These are phyloP conservation scores for Saccharomyces pastorianus DNA, from an alignment of 1,139 yeast genomes.

Conservation along the genomic window DNA sequence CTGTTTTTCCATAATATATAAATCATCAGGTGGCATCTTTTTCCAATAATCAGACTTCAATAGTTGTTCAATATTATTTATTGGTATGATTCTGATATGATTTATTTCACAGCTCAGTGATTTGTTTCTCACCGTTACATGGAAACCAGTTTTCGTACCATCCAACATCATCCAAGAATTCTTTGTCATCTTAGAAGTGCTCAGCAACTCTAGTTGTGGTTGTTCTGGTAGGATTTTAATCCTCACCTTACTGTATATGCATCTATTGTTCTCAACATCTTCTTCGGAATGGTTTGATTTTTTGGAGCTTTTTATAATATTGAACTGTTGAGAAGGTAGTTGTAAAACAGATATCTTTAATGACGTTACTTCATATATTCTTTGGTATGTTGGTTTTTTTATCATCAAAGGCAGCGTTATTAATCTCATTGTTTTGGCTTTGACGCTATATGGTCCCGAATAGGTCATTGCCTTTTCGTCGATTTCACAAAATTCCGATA, in stretches of 20 bases:
- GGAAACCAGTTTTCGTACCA: conserved; percentile 56
- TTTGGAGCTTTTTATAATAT: conserved; percentile 6
- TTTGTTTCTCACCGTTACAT: conserved; percentile 47
- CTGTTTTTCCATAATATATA: conserved; percentile 24
- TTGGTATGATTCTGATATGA: conserved; percentile 18
- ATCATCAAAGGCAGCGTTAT: conserved; percentile 42
- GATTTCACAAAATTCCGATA: conserved; percentile 28
- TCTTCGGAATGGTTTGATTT: conserved; percentile 5
- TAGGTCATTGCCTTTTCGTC: conserved; percentile 11
- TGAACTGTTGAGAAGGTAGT: conserved; percentile 32
- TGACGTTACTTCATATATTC: conserved; percentile 33
- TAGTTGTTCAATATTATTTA: conserved; percentile 22
- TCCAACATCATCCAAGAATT: conserved; percentile 53
- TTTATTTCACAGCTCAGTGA: conserved; percentile 25
- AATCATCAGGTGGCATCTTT: conserved; percentile 22
- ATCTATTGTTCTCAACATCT: conserved; percentile 4
- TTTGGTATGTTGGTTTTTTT: conserved; percentile 35
- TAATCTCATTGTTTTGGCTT: conserved; percentile 36
- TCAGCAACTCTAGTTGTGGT: conserved; percentile 24
- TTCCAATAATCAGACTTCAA: conserved; percentile 28
- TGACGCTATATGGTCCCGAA: conserved; percentile 31
- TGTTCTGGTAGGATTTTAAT: conserved; percentile 27
- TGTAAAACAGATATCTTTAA: conserved; percentile 42
- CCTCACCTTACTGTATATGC: conserved; percentile 5
- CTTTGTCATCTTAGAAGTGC: conserved; percentile 19